phyloP scores from a whole-genome alignment of 768 basidiomycete species.

The Aureoboletus auriporus region DNA sequence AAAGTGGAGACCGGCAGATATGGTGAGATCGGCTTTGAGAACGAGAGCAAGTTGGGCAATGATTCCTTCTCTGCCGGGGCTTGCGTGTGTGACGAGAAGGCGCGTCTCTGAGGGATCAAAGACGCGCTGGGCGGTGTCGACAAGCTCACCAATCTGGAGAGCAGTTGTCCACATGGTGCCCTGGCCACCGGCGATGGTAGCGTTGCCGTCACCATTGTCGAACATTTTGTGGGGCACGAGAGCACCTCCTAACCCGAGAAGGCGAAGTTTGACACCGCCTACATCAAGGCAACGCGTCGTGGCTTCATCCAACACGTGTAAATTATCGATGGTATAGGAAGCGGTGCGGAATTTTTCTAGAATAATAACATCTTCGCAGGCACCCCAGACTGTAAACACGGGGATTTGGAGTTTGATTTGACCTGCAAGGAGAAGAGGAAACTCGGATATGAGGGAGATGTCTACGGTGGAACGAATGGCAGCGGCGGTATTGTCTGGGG shows the following conservation, averaged over 20 bases:
- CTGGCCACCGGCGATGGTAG: slow-evolving; percentile 97
- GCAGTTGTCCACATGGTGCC: slow-evolving; percentile 99
- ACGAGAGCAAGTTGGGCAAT: slow-evolving; percentile 87
- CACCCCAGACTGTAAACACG: slow-evolving; percentile 95
- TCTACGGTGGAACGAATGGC: slow-evolving; percentile 70
- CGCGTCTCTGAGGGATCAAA: slow-evolving; percentile 93
- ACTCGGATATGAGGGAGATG: slow-evolving; percentile 85
- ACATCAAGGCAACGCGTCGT: slow-evolving; percentile 90
- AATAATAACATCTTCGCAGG: slow-evolving; percentile 92
- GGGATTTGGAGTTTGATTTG: slow-evolving; percentile 90
- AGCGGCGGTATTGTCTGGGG: slow-evolving; percentile 63
- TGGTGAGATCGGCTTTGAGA: slow-evolving; percentile 90
- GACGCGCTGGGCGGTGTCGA: slow-evolving; percentile 94
- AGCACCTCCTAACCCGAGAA: slow-evolving; percentile 95
- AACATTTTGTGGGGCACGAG: slow-evolving; percentile 94
- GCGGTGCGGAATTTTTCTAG: slow-evolving; percentile 90
- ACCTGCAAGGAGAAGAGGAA: slow-evolving; percentile 85
- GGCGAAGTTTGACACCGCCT: slow-evolving; percentile 87
- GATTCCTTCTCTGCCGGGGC: slow-evolving; percentile 89
- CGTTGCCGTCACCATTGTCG: slow-evolving; percentile 88
- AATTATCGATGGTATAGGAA: slow-evolving; percentile 80
- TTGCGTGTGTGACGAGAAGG: slow-evolving; percentile 87
- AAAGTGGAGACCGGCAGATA: slow-evolving; percentile 96
- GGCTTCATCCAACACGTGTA: slow-evolving; percentile 91
- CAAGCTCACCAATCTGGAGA: slow-evolving; percentile 94